These are phyloP conservation scores for Xylaria digitata DNA, from an alignment of 2,329 filamentous ascomycete genomes.

Conservation along the genomic window DNA sequence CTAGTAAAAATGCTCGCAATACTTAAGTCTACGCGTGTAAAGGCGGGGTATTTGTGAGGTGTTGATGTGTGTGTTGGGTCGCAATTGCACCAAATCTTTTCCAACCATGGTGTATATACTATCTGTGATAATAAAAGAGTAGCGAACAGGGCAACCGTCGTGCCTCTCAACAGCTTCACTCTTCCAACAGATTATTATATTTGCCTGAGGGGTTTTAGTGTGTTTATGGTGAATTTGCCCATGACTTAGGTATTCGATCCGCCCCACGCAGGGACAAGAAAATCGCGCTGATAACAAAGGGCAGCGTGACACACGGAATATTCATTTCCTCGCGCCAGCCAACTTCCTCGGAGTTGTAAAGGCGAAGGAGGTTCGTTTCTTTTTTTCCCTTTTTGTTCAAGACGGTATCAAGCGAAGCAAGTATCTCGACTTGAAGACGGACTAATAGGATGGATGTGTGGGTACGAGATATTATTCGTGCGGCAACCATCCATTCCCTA, in stretches of 20 bases:
- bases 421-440: conserved; percentile 1
- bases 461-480: conserved; percentile 14
- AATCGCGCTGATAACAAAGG: background rate
- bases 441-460: background rate
- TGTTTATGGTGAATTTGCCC: background rate
- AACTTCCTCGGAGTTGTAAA: conserved; percentile 10
- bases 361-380: background rate
- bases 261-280: background rate
- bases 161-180: background rate
- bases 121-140: too few species aligned
- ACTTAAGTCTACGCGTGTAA: background rate
- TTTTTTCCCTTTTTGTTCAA: background rate
- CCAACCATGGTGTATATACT: background rate
- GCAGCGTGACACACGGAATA: background rate
- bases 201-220: background rate
- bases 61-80: background rate
- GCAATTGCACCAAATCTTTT: too few species aligned
- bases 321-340: conserved; percentile 2
- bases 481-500: conserved; percentile 8
- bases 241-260: background rate
- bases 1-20: background rate
- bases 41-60: too few species aligned
- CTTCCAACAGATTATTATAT: background rate
- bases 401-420: background rate
- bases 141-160: background rate